These are phyloP conservation scores for Fraxinus cuspidata DNA, from an alignment of 257 asterid genomes.

Conservation along the genomic window DNA sequence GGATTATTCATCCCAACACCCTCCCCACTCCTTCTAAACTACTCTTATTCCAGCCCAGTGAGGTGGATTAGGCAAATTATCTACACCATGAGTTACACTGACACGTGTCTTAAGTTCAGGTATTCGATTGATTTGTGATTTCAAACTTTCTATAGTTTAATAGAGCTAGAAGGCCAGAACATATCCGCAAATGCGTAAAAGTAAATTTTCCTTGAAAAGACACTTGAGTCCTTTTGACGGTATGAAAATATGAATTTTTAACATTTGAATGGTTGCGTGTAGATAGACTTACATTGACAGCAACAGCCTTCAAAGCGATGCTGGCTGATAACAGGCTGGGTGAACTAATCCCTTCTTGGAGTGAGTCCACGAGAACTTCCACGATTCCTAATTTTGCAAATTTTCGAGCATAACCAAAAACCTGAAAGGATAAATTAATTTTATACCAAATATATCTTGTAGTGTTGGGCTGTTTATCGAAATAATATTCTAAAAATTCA, in stretches of 20 bases:
- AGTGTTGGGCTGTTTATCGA: background rate
- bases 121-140: background rate
- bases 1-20: background rate
- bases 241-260: slow-evolving; percentile 17
- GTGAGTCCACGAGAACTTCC: slow-evolving; percentile 76
- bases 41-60: background rate
- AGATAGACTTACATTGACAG: slow-evolving; percentile 78
- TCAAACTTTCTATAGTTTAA: slow-evolving; percentile 11
- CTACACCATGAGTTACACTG: background rate
- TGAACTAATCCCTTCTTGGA: slow-evolving; percentile 65
- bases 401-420: slow-evolving; percentile 87
- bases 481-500: background rate
- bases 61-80: background rate
- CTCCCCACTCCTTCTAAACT: background rate
- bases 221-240: slow-evolving; percentile 7
- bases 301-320: slow-evolving; percentile 80
- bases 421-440: slow-evolving; percentile 45
- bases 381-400: slow-evolving; percentile 76
- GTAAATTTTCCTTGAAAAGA: slow-evolving; percentile 2
- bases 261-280: slow-evolving; percentile 17
- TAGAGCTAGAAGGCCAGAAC: slow-evolving; percentile 1
- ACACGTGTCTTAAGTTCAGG: background rate
- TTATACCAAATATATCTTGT: background rate
- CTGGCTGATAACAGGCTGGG: slow-evolving; percentile 69
- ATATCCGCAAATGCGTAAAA: background rate